A percentile compares a stretch with the other conserved stretches of the same genome.
These are phyloP conservation scores for Beverwykella pulmonaria DNA, from an alignment of 495 filamentous ascomycete genomes.

Conservation along the genomic window DNA sequence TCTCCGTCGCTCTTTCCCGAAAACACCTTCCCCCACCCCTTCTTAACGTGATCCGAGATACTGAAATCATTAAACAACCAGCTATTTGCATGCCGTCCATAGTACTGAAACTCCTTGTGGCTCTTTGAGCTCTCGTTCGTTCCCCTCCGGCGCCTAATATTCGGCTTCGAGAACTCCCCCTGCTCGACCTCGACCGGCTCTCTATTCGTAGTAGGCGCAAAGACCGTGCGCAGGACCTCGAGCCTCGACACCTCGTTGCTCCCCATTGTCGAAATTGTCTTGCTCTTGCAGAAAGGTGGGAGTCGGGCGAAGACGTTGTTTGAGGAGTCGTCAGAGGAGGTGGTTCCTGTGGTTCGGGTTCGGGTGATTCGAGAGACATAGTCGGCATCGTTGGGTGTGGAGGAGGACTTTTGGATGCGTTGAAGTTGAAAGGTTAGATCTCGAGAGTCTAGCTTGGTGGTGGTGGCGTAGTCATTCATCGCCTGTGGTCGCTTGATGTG, in stretches of 20 bases:
- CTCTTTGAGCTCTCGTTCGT: conserved; percentile 17
- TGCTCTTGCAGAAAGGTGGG: conserved; percentile 14
- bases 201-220: background rate
- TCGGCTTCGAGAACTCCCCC: conserved; percentile 19
- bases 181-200: conserved; percentile 10
- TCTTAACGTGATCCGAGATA: conserved; percentile 24
- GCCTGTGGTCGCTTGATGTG: conserved; percentile 14
- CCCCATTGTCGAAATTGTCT: conserved; percentile 5
- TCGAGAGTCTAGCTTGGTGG: conserved; percentile 7
- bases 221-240: conserved; percentile 9
- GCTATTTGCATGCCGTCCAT: conserved; percentile 33
- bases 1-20: conserved; percentile 19
- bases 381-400: conserved; percentile 16
- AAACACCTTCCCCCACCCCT: conserved; percentile 19
- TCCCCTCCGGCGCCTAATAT: conserved; percentile 6
- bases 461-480: conserved; percentile 23
- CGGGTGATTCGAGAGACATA: conserved; percentile 16
- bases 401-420: conserved; percentile 15
- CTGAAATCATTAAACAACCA: conserved; percentile 40
- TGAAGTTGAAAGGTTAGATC: conserved; percentile 19
- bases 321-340: conserved; percentile 12
- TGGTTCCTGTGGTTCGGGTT: conserved; percentile 2
- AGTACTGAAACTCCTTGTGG: conserved; percentile 28
- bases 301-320: conserved; percentile 1
- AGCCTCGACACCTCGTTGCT: conserved; percentile 1